Conservation (phyloP, 768 basidiomycete species). For the Rhodotorula kratochvilovae region DNA sequence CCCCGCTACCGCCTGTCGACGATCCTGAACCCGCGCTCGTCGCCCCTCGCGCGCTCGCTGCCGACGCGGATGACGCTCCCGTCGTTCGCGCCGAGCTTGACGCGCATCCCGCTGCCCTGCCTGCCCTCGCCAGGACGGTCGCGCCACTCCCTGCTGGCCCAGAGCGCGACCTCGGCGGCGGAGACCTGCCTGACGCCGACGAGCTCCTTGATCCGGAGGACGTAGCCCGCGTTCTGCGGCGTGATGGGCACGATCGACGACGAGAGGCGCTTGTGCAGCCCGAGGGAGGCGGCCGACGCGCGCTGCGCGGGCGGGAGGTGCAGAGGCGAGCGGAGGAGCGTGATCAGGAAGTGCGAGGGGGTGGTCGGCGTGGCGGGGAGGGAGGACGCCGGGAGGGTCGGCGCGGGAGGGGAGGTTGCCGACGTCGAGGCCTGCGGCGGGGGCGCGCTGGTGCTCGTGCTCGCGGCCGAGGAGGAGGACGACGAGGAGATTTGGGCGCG, state of each 20-base stretch:
- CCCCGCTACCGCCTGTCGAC: neutral
- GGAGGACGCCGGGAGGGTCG: neutral
- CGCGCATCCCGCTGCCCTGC: conserved; percentile 23
- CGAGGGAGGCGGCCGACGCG: conserved; percentile 19
- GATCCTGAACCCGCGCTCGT: conserved; percentile 35
- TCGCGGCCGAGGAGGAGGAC: neutral
- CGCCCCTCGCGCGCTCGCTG: conserved; percentile 32
- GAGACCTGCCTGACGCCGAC: conserved; percentile 17
- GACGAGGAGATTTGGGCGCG: neutral
- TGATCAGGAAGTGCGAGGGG: conserved; percentile 38
- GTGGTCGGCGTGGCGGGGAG: neutral
- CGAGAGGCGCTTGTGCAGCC: conserved; percentile 33
- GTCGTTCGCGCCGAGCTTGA: neutral
- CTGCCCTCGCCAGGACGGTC: conserved; percentile 23
- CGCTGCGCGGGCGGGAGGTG: conserved; percentile 14
- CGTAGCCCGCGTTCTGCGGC: conserved; percentile 18
- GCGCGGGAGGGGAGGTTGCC: neutral
- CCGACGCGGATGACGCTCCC: conserved; percentile 29
- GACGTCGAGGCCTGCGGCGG: neutral
- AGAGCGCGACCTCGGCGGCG: neutral
- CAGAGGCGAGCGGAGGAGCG: conserved; percentile 36
- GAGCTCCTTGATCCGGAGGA: conserved; percentile 34
- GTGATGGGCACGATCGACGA: conserved; percentile 33
- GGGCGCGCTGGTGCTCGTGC: neutral
- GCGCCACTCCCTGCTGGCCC: conserved; percentile 20